phyloP scores from a whole-genome alignment of 2,329 filamentous ascomycete species.

The Venturia asperata region DNA sequence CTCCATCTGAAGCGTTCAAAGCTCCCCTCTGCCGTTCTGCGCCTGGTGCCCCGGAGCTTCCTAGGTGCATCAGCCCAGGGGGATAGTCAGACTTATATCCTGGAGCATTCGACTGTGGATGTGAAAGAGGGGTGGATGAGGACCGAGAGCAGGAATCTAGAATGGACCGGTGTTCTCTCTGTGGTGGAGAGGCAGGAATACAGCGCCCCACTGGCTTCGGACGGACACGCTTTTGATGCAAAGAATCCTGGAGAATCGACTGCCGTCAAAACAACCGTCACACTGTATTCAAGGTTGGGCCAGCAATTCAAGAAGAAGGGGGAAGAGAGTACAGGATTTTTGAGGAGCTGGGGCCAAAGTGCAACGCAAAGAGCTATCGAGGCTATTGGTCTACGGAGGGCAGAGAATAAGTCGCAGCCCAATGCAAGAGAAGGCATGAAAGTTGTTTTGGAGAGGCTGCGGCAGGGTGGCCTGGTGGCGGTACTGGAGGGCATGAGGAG shows the following conservation, averaged over 20 bases:
- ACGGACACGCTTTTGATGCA: background rate
- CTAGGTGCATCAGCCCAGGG: slow-evolving; percentile 53
- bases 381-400: slow-evolving; percentile 67
- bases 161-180: slow-evolving; percentile 72
- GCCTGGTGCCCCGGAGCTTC: slow-evolving; percentile 62
- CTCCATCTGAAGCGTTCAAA: slow-evolving; percentile 77
- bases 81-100: slow-evolving; percentile 69
- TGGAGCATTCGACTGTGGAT: slow-evolving; percentile 73
- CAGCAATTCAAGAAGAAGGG: slow-evolving; percentile 51
- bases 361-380: slow-evolving; percentile 76
- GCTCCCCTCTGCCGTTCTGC: slow-evolving; percentile 65
- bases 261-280: slow-evolving; percentile 65
- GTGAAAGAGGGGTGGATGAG: slow-evolving; percentile 76
- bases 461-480: slow-evolving; percentile 58
- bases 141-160: slow-evolving; percentile 72
- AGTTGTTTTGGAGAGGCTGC: slow-evolving; percentile 66
- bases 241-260: slow-evolving; percentile 35
- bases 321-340: slow-evolving; percentile 48
- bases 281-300: slow-evolving; percentile 64
- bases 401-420: slow-evolving; percentile 61
- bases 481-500: slow-evolving; percentile 65
- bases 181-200: slow-evolving; percentile 69
- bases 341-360: slow-evolving; percentile 58
- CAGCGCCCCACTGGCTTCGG: slow-evolving; percentile 29
- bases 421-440: slow-evolving; percentile 81